Evolutionary conservation across 805 yeast genomes (phyloP), one percentile per base, ranked within the genome.

Genomic region (Nakazawaea ishiwadae): DNA sequence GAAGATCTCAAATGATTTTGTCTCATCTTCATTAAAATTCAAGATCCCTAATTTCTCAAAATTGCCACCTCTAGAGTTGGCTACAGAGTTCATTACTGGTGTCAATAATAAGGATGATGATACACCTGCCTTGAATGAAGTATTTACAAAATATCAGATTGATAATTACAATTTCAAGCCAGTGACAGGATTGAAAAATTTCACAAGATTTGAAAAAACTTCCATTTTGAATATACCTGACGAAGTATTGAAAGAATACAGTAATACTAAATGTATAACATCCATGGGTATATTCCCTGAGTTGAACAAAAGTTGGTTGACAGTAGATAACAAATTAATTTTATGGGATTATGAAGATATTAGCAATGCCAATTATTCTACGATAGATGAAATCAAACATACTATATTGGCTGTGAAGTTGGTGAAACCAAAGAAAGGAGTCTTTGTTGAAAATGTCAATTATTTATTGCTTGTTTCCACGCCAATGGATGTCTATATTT

Each of bases 251-350:
- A 82, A 81, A 41, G 88, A 84, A 51, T 77, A 81, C 56, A 80
- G 79, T 48, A 71, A 74, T 37, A 72, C 85, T 5, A 81, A 84
- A 52, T 73, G 79, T 40, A 71, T 71, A 36, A 78, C 89, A 29
- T 79, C 81, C 45, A 81, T 86, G 79, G 99, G 99, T 11, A 63
- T 89, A 19, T 80, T 93, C 50, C 77, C 90, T 0, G 89, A 84
- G 44, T 72, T 93, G 23, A 75, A 78, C 47, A 77, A 95, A 45
- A 79, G 90, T 11, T 93, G 97, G 96, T 73, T 91, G 24, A 78
- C 84, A 3, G 77, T 81, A 24, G 97, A 88, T 54, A 82, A 83
- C 56, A 83, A 84, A 52, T 68, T 91, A 52, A 75, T 84, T 26
- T 69, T 95, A 18, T 93, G 98, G 98, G 83, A 89, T 58, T 79